Evolutionary conservation across 192 early-diverging fungal genomes (phyloP).

Genomic region (Powellomyces hirtus): DNA sequence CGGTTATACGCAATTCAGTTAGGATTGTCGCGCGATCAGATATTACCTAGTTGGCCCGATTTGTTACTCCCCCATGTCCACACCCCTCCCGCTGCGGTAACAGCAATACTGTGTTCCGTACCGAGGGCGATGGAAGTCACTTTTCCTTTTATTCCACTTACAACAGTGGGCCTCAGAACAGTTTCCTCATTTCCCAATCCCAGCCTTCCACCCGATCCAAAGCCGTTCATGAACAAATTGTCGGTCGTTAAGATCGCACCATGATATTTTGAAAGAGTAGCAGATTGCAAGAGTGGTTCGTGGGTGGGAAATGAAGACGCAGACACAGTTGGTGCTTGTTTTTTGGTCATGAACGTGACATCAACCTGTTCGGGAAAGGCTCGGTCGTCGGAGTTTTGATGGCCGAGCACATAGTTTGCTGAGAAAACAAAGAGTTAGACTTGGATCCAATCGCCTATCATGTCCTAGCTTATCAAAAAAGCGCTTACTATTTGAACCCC

Average conservation of each 20-base stretch:
- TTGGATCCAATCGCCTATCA: neutral
- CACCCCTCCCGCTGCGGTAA: conserved; percentile 55
- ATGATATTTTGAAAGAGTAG: conserved; percentile 72
- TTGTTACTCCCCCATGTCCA: conserved; percentile 67
- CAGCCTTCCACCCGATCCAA: conserved; percentile 67
- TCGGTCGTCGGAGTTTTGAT: conserved; percentile 63
- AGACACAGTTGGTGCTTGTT: conserved; percentile 24
- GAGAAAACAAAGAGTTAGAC: no score
- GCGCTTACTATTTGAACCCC: conserved; percentile 63
- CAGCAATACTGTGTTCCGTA: conserved; percentile 67
- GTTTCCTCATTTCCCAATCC: conserved; percentile 64
- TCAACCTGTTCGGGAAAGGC: conserved; percentile 62
- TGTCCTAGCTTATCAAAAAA: neutral
- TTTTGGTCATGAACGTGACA: conserved; percentile 32
- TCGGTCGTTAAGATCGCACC: conserved; percentile 52
- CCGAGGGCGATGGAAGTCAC: conserved; percentile 54
- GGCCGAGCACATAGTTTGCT: conserved; percentile 64
- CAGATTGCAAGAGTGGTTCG: conserved; percentile 31
- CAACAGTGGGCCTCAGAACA: conserved; percentile 46
- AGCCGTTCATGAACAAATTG: conserved; percentile 57
- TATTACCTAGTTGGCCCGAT: conserved; percentile 66
- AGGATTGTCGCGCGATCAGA: no score
- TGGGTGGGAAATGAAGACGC: conserved; percentile 24
- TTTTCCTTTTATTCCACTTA: conserved; percentile 42
- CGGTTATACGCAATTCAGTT: neutral